A percentile compares a stretch with the other conserved stretches of the same genome.
Evolutionary conservation across 2,329 filamentous ascomycete genomes (phyloP).

Genomic region (Colletotrichum sp.): DNA sequence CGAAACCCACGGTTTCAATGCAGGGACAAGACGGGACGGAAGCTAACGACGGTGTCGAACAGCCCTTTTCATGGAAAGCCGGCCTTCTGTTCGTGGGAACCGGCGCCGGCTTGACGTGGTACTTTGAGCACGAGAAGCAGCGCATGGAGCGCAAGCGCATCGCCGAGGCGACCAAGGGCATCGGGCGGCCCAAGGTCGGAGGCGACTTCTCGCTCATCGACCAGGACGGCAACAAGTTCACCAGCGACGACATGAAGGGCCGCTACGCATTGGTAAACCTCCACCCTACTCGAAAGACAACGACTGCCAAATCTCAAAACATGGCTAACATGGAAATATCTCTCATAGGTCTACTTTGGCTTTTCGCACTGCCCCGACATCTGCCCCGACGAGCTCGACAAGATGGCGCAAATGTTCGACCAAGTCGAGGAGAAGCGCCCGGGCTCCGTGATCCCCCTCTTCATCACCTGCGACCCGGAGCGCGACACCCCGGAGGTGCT

Average conservation of each 20-base stretch:
- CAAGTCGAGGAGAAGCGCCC: slow-evolving; percentile 59
- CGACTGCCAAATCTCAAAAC: not conserved
- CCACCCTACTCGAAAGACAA: not conserved
- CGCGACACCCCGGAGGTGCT: slow-evolving; percentile 87
- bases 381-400: slow-evolving; percentile 98
- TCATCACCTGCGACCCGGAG: slow-evolving; percentile 94
- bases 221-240: slow-evolving; percentile 79
- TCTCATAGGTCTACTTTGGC: slow-evolving; percentile 85
- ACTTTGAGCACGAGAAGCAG: slow-evolving; percentile 92
- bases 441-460: slow-evolving; percentile 72
- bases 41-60: slow-evolving; percentile 4
- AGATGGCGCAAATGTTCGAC: slow-evolving; percentile 97
- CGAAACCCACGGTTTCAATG: not conserved
- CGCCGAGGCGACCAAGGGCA: slow-evolving; percentile 90
- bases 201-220: slow-evolving; percentile 84
- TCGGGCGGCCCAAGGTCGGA: slow-evolving; percentile 91
- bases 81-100: slow-evolving; percentile 83
- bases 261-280: slow-evolving; percentile 77
- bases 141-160: slow-evolving; percentile 88
- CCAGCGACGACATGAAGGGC: slow-evolving; percentile 81
- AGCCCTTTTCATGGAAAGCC: slow-evolving; percentile 95
- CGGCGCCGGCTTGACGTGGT: slow-evolving; percentile 79
- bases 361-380: slow-evolving; percentile 99
- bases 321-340: not conserved
- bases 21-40: not conserved